These are phyloP conservation scores for Alternaria atra DNA, from an alignment of 2,329 filamentous ascomycete species.

Conservation along the genomic window DNA sequence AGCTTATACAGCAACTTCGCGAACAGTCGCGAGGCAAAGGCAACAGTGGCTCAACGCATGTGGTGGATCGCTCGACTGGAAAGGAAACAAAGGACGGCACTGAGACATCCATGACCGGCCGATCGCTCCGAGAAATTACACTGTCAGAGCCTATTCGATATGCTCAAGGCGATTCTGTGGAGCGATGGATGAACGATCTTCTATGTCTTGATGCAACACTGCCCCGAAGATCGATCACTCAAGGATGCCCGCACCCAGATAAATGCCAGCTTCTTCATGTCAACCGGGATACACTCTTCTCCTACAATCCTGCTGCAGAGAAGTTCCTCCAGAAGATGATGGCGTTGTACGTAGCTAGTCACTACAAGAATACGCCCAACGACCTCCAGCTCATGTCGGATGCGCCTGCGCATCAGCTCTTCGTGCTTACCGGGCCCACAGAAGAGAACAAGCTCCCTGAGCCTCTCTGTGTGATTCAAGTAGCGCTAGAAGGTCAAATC, in stretches of 20 bases:
- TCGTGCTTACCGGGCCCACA: constrained; percentile 87
- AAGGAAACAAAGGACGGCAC: constrained; percentile 61
- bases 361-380: constrained; percentile 98
- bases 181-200: constrained; percentile 95
- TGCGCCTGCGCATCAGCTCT: constrained; percentile 94
- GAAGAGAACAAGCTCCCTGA: constrained; percentile 85
- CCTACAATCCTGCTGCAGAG: constrained; percentile 95
- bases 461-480: constrained; percentile 92
- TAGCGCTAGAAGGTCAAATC: constrained; percentile 93
- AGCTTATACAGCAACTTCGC: constrained; percentile 94
- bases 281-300: constrained; percentile 97
- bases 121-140: constrained; percentile 89
- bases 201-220: constrained; percentile 93
- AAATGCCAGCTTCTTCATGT: constrained; percentile 93
- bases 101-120: constrained; percentile 61
- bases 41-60: constrained; percentile 63
- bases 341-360: constrained; percentile 93
- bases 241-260: constrained; percentile 87
- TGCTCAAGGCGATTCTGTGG: constrained; percentile 85
- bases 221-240: constrained; percentile 74
- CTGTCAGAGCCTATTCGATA: constrained; percentile 95
- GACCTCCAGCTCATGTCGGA: constrained; percentile 99
- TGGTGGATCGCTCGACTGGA: constrained; percentile 82
- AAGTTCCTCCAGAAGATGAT: constrained; percentile 99
- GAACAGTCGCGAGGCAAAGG: constrained; percentile 83